These are phyloP conservation scores for Fusarium burgessii DNA, from an alignment of 2,329 filamentous ascomycete species.

Conservation along the genomic window DNA sequence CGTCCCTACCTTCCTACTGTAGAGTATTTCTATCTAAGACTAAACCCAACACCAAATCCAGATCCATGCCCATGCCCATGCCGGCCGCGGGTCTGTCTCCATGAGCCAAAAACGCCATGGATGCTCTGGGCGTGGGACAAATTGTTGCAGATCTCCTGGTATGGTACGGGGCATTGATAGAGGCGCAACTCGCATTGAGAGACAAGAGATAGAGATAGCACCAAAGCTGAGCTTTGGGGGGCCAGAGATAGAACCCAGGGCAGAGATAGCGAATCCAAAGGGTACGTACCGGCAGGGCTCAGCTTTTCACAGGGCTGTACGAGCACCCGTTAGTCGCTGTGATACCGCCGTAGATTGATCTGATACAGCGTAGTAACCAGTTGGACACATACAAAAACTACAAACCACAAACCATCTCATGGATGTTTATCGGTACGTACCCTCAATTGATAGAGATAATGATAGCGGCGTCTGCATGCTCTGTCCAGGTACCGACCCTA, in stretches of 20 bases:
- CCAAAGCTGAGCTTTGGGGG: conserved; percentile 9
- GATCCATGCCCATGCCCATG: conserved; percentile 2
- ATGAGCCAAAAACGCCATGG: conserved; percentile 33
- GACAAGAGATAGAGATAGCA: conserved; percentile 31
- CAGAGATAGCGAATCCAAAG: conserved; percentile 20
- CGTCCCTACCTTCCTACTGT: conserved; percentile 2
- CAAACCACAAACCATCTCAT: conserved; percentile 12
- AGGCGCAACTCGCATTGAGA: conserved; percentile 24
- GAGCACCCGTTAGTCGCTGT: conserved; percentile 19
- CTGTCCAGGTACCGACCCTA: conserved; percentile 38
- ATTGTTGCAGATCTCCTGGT: conserved; percentile 30
- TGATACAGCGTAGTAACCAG: conserved; percentile 41
- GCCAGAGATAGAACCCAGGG: conserved; percentile 20
- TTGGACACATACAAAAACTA: conserved; percentile 44
- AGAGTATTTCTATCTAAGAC: conserved; percentile 7
- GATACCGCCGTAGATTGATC: conserved; percentile 28
- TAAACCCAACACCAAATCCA: conserved; percentile 12
- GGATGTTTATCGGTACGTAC: conserved; percentile 47
- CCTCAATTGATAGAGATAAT: conserved; percentile 32
- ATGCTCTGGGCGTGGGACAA: conserved; percentile 29
- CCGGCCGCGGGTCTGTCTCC: conserved; percentile 20
- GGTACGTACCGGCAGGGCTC: conserved; percentile 13
- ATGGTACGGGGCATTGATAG: conserved; percentile 23
- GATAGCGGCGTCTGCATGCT: conserved; percentile 35
- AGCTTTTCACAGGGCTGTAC: conserved; percentile 33